A percentile compares a stretch with the other conserved stretches of the same genome.
phyloP scores from a whole-genome alignment of 257 asterid species.

The Lycium barbarum region DNA sequence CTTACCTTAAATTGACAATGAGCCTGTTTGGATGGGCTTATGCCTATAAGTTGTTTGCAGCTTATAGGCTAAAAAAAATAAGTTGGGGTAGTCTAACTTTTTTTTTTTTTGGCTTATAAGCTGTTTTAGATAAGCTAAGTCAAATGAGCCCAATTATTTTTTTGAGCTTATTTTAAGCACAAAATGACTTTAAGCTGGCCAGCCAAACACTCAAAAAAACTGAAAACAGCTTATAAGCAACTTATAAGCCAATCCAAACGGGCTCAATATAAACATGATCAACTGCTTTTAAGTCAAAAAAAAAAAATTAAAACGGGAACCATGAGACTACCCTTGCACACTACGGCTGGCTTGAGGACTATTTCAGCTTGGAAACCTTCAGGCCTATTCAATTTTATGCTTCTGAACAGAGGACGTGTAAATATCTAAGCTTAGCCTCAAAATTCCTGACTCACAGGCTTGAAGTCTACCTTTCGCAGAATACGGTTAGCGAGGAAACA shows the following conservation, averaged over 20 bases:
- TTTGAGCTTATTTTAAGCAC: no score
- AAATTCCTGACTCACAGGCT: not conserved
- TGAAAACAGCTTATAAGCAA: no score
- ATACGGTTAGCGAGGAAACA: not conserved
- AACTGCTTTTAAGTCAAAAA: not conserved
- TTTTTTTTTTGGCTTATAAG: no score
- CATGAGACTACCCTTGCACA: not conserved
- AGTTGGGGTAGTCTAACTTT: no score
- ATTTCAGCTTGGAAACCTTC: conserved; percentile 20
- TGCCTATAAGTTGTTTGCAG: no score
- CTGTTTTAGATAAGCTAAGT: no score
- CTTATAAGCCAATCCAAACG: no score
- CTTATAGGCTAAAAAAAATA: no score
- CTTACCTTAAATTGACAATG: not conserved
- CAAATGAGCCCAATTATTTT: no score
- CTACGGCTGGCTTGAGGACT: not conserved
- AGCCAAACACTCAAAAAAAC: no score
- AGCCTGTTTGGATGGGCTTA: no score
- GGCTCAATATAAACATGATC: not conserved
- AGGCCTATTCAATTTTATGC: not conserved
- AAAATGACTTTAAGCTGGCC: no score
- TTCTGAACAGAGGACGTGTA: not conserved
- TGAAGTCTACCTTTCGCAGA: not conserved
- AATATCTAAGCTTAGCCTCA: not conserved
- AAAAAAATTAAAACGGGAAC: not conserved